phyloP scores from a whole-genome alignment of 208 protist species.

The Trypanosoma avium region DNA sequence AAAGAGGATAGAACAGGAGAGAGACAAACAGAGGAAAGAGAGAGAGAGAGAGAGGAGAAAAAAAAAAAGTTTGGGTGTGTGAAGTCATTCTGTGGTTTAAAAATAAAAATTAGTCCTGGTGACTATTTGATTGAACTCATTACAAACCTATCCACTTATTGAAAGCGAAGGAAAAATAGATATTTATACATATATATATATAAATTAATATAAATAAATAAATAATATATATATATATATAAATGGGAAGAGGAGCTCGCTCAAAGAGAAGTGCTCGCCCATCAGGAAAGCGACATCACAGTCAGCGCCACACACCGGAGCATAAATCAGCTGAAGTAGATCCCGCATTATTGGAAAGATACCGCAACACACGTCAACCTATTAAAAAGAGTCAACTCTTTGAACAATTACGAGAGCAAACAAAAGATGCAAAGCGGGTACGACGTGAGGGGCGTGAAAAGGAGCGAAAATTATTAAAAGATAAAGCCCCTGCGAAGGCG shows the following conservation, averaged over 20 bases:
- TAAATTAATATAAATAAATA: background rate
- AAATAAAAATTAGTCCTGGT: too few species aligned
- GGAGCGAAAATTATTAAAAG: slow-evolving; percentile 70
- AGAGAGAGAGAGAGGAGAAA: background rate
- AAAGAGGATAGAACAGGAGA: background rate
- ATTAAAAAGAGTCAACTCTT: slow-evolving; percentile 86
- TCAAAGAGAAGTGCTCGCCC: slow-evolving; percentile 58
- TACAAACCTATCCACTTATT: too few species aligned
- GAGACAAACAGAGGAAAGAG: background rate
- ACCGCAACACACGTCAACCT: slow-evolving; percentile 81
- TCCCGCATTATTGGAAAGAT: slow-evolving; percentile 72
- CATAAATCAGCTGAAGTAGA: slow-evolving; percentile 66
- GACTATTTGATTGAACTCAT: too few species aligned
- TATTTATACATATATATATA: background rate
- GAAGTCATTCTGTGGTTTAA: background rate
- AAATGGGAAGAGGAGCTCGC: slow-evolving; percentile 81
- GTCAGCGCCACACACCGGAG: slow-evolving; percentile 40
- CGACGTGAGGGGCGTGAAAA: slow-evolving; percentile 77
- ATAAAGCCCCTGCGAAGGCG: slow-evolving; percentile 71
- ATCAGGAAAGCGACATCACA: slow-evolving; percentile 37
- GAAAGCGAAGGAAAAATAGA: background rate
- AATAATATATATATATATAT: background rate
- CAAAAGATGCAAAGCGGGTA: slow-evolving; percentile 87
- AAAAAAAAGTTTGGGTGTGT: background rate
- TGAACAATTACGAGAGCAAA: slow-evolving; percentile 83